These are phyloP conservation scores for Kondoa malvinella DNA, from an alignment of 768 basidiomycete species.

Conservation along the genomic window DNA sequence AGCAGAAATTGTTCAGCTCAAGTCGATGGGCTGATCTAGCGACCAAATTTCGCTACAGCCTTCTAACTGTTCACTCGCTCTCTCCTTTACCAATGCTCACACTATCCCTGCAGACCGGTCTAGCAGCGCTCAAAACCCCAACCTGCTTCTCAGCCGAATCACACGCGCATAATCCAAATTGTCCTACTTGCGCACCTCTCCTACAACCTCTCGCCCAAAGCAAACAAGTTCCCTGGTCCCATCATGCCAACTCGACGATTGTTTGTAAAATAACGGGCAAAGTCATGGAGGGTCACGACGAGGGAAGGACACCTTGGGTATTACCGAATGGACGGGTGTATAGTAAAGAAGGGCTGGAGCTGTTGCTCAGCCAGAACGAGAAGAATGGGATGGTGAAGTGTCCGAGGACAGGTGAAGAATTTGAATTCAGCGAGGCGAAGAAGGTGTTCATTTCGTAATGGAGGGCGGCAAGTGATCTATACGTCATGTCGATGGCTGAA, in stretches of 20 bases:
- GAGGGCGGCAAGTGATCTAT: no score
- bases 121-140: slow-evolving; percentile 76
- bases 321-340: slow-evolving; percentile 85
- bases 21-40: slow-evolving; percentile 60
- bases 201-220: slow-evolving; percentile 51
- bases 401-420: slow-evolving; percentile 52
- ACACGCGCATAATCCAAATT: slow-evolving; percentile 38
- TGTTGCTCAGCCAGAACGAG: neutral
- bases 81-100: slow-evolving; percentile 73
- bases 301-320: slow-evolving; percentile 48
- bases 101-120: slow-evolving; percentile 74
- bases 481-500: no score
- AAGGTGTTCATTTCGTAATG: slow-evolving; percentile 88
- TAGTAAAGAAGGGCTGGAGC: slow-evolving; percentile 44
- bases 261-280: slow-evolving; percentile 79
- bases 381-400: slow-evolving; percentile 7
- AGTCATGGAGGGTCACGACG: slow-evolving; percentile 88
- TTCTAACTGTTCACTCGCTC: slow-evolving; percentile 70
- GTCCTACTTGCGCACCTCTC: slow-evolving; percentile 65
- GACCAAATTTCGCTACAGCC: slow-evolving; percentile 63
- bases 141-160: slow-evolving; percentile 43
- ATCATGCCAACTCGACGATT: slow-evolving; percentile 88
- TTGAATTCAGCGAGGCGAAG: slow-evolving; percentile 48
- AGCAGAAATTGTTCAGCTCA: slow-evolving; percentile 63
- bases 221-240: slow-evolving; percentile 70